Base-by-base conservation (phyloP, 805 yeast species). In the Suhomyces canberraensis region DNA sequence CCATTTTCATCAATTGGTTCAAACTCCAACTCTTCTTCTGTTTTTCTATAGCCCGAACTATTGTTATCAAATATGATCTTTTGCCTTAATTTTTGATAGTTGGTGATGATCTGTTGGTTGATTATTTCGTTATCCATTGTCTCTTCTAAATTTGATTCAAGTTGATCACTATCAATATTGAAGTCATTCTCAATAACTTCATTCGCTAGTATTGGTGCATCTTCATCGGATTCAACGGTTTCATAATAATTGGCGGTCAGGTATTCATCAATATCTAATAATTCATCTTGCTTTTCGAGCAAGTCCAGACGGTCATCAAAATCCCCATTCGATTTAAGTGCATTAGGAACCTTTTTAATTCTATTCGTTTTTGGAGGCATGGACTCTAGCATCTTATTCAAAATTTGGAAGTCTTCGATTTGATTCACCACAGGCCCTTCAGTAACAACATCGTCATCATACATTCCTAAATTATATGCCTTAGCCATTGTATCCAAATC, bases 1-100 rank as follows among this genome's bases (percentile, higher is more conserved):
- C 87, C 87, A 25, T 60, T 49, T 37, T 76, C 82, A 46, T 84
- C 88, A 5, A 84, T 61, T 0, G 87, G 88, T 50, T 84, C 95
- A 14, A 77, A 48, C 39, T 79, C 90, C 41, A 59, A 48, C 27
- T 75, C 85, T 33, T 65, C 60, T 2, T 71, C 73, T 1, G 73
- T 59, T 41, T 67, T 64, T 34, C 54, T 61, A 40, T 52, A 76
- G 3, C 80, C 80, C 21, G 44, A 39, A 3, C 17, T 26, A 1
- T 76, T 76, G 24, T 71, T 64, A 28, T 60, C 60, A 29, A 53
- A 50, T 22, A 75, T 57, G 45, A 85, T 64, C 40, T 67, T 69
- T 35, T 75, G 75, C 32, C 84, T 66, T 41, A 83, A 50, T 29
- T 68, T 62, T 19, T 78, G 74, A 50, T 85, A 85, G 29, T 79